Conservation (phyloP, 768 basidiomycete species). For the Melanogaster broomeanus region DNA sequence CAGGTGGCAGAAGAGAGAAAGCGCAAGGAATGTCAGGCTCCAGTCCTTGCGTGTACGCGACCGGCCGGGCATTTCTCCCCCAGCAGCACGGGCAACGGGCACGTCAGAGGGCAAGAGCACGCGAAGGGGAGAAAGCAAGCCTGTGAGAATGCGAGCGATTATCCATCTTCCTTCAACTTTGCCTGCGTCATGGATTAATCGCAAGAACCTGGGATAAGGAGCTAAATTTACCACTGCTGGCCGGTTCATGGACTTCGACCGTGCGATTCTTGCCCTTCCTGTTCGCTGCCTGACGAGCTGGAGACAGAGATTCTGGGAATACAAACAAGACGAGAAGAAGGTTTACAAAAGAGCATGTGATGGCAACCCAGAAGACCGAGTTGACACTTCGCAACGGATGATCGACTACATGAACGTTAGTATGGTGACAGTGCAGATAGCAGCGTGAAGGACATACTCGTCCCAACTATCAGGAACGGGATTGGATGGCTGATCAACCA, state of each 20-base stretch:
- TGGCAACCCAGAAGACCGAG: constrained; percentile 56
- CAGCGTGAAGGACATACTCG: constrained; percentile 11
- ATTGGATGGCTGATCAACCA: constrained; percentile 49
- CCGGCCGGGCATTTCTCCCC: constrained; percentile 62
- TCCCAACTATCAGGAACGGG: constrained; percentile 29
- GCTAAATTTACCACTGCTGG: constrained; percentile 10
- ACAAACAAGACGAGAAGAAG: constrained; percentile 62
- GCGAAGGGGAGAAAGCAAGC: constrained; percentile 63
- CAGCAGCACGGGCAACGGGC: constrained; percentile 38
- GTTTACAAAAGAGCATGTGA: constrained; percentile 45
- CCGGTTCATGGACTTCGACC: constrained; percentile 10
- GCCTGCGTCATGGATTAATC: neutral
- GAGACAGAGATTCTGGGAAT: constrained; percentile 56
- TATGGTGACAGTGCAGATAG: constrained; percentile 2
- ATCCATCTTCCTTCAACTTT: constrained; percentile 8
- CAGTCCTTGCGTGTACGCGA: constrained; percentile 61
- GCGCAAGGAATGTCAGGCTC: constrained; percentile 70
- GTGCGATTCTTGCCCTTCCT: constrained; percentile 33
- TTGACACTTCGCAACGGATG: constrained; percentile 42
- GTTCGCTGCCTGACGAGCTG: constrained; percentile 26
- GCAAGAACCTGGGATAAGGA: neutral
- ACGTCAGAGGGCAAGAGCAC: constrained; percentile 65
- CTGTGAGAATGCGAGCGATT: constrained; percentile 33
- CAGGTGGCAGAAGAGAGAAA: constrained; percentile 62
- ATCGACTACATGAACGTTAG: constrained; percentile 18